Percentiles rank a stretch among this genome's conserved stretches.
Conservation (phyloP, 2,329 filamentous ascomycete species). For the Nothopassalora personata region DNA sequence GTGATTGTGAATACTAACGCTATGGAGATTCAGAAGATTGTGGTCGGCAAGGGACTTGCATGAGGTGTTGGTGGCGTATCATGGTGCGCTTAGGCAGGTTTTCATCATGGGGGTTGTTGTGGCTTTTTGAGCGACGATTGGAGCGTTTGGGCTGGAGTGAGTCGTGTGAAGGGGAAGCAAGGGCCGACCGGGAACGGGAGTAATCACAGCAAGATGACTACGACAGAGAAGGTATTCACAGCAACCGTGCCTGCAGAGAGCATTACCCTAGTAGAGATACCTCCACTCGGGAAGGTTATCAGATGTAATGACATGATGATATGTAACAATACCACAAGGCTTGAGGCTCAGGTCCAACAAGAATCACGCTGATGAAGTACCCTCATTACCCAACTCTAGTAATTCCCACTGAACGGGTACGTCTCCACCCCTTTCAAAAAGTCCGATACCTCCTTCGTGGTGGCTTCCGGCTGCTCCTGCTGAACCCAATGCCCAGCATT, state of each 20-base stretch:
- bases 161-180: constrained; percentile 19
- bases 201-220: not conserved
- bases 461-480: constrained; percentile 57
- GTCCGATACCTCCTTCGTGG: constrained; percentile 44
- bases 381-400: not conserved
- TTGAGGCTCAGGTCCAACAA: not conserved
- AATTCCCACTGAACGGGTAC: not conserved
- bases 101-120: constrained; percentile 21
- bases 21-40: constrained; percentile 17
- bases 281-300: not conserved
- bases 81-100: constrained; percentile 17
- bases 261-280: not conserved
- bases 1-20: constrained; percentile 18
- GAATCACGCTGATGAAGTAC: not conserved
- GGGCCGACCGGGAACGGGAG: constrained; percentile 20
- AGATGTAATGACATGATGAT: not conserved
- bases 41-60: constrained; percentile 11
- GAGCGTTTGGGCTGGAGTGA: constrained; percentile 26
- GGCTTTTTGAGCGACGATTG: constrained; percentile 19
- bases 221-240: constrained; percentile 7
- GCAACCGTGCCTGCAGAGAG: not conserved
- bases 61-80: constrained; percentile 23
- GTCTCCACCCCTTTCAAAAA: constrained; percentile 32
- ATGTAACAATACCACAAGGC: not conserved
- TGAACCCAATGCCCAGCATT: constrained; percentile 66